phyloP scores from a whole-genome alignment of 306 rosid species.

The Citrullus colocynthis region DNA sequence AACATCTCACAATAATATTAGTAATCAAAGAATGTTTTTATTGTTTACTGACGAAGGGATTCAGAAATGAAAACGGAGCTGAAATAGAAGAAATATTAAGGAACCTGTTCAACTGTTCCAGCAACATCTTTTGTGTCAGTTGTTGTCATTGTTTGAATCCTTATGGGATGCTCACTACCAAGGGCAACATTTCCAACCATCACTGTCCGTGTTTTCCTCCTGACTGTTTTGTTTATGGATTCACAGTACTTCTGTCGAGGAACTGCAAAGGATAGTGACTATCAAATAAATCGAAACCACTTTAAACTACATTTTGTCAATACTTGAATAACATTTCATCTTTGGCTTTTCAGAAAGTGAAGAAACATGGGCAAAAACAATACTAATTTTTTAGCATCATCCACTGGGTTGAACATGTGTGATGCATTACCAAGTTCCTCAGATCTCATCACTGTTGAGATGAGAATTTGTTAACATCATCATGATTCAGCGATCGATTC shows the following conservation, averaged over 20 bases:
- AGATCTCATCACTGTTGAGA: neutral
- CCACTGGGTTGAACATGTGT: neutral
- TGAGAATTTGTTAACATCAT: neutral
- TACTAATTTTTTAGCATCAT: neutral
- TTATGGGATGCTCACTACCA: constrained; percentile 92
- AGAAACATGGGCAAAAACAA: neutral
- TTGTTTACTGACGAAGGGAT: neutral
- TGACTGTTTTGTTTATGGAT: constrained; percentile 63
- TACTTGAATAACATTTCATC: neutral
- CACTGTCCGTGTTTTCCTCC: constrained; percentile 91
- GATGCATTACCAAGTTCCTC: neutral
- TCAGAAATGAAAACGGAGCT: neutral
- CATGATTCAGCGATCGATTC: neutral
- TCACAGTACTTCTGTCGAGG: constrained; percentile 91
- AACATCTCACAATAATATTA: neutral
- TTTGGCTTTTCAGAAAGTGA: neutral
- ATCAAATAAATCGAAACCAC: constrained; percentile 12
- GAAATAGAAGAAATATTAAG: constrained; percentile 10
- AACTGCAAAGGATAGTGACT: constrained; percentile 31
- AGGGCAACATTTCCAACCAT: constrained; percentile 81
- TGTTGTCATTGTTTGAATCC: constrained; percentile 99
- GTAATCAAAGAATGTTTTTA: neutral
- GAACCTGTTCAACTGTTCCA: constrained; percentile 91
- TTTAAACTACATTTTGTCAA: neutral
- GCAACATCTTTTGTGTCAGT: constrained; percentile 86